Percentiles rank a stretch among this genome's conserved stretches.
phyloP scores from a whole-genome alignment of 352 stramenopile genomes.

The Phytopythium ostracodes region DNA sequence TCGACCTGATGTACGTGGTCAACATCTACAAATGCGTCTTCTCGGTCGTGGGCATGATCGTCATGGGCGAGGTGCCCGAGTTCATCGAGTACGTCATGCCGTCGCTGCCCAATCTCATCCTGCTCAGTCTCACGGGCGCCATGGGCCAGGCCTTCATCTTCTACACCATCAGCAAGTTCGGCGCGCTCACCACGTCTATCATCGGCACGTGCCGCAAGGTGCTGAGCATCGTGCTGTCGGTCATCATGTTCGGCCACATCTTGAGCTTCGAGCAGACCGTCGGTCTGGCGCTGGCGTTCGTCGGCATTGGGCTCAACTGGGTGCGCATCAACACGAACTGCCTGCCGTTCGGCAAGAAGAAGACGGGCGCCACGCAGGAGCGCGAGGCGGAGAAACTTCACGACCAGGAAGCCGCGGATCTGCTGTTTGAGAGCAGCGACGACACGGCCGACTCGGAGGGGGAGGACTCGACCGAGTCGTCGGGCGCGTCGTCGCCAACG shows the following conservation, averaged over 20 bases:
- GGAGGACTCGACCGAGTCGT: slow-evolving; percentile 23
- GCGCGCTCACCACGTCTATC: slow-evolving; percentile 79
- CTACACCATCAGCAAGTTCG: slow-evolving; percentile 86
- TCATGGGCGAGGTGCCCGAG: slow-evolving; percentile 59
- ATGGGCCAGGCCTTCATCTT: slow-evolving; percentile 85
- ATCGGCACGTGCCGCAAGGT: slow-evolving; percentile 86
- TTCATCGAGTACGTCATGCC: slow-evolving; percentile 62
- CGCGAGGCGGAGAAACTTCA: slow-evolving; percentile 11
- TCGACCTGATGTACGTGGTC: slow-evolving; percentile 87
- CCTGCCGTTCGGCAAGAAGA: slow-evolving; percentile 25
- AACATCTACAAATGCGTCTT: slow-evolving; percentile 85
- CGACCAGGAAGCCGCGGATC: slow-evolving; percentile 38
- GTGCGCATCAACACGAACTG: slow-evolving; percentile 46
- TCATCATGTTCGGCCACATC: slow-evolving; percentile 79
- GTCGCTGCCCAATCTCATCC: slow-evolving; percentile 54
- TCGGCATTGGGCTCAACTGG: slow-evolving; percentile 81
- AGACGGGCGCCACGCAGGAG: slow-evolving; percentile 5
- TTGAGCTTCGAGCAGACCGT: slow-evolving; percentile 61
- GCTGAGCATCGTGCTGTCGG: slow-evolving; percentile 79
- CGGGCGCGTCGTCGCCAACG: slow-evolving; percentile 10
- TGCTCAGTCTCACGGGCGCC: slow-evolving; percentile 73
- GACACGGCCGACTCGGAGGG: slow-evolving; percentile 60
- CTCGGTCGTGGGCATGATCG: slow-evolving; percentile 56
- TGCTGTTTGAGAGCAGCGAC: slow-evolving; percentile 58
- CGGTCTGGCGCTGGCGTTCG: slow-evolving; percentile 59